Percentiles rank a stretch among this genome's conserved stretches.
Evolutionary conservation across 441 rosid genomes (phyloP).

Genomic region (Pelargonium myrrhifolium): DNA sequence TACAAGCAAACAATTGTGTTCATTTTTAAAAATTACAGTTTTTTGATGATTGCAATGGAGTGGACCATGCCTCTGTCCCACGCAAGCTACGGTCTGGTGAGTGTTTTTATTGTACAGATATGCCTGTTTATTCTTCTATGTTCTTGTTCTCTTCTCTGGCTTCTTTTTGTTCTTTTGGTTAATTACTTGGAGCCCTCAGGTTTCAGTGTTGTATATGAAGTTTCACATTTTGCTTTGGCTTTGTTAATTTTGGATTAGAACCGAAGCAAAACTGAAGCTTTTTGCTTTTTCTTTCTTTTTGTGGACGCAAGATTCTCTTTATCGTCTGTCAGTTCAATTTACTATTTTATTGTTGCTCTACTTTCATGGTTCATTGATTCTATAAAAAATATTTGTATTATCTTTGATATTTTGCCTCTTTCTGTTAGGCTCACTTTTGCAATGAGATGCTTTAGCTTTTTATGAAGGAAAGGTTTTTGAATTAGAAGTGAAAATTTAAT

Average conservation of each 20-base stretch:
- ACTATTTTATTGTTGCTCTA: constrained; percentile 23
- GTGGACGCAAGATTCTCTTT: constrained; percentile 48
- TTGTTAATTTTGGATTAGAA: constrained; percentile 38
- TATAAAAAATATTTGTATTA: constrained; percentile 19
- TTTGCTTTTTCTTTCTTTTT: constrained; percentile 47
- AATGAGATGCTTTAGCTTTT: constrained; percentile 30
- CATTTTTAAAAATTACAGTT: constrained; percentile 28
- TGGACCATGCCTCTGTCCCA: constrained; percentile 75
- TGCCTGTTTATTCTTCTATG: neutral
- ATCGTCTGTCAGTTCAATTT: constrained; percentile 22
- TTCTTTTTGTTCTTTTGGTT: constrained; percentile 10
- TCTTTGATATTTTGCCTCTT: constrained; percentile 22
- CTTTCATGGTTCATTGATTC: constrained; percentile 27
- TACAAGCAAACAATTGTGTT: neutral
- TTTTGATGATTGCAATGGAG: constrained; percentile 44
- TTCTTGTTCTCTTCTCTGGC: neutral
- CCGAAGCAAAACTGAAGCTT: constrained; percentile 45
- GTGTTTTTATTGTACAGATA: constrained; percentile 26
- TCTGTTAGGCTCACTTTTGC: constrained; percentile 28
- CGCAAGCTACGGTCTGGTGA: constrained; percentile 93
- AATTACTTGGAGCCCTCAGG: constrained; percentile 18
- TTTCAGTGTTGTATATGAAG: constrained; percentile 39
- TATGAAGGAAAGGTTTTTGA: constrained; percentile 23
- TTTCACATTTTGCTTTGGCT: constrained; percentile 35
- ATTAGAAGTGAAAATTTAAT: constrained; percentile 2